A percentile compares a stretch with the other conserved stretches of the same genome.
Evolutionary conservation across 2,329 filamentous ascomycete species (phyloP).

Genomic region (Ophiostoma perfectum): DNA sequence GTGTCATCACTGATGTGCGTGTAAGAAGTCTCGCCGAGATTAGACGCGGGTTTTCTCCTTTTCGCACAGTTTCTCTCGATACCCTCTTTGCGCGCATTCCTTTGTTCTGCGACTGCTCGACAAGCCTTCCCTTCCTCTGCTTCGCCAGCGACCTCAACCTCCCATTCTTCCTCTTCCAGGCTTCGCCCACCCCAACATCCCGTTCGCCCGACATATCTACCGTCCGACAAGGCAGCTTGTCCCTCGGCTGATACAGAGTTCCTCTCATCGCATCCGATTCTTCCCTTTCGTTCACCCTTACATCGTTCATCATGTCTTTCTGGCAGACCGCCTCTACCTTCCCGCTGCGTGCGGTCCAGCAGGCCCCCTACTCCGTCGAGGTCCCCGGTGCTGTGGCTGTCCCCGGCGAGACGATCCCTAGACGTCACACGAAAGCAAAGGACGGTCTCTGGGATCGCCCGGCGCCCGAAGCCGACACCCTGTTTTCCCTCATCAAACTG

Average conservation of each 20-base stretch:
- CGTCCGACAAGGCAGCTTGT: background rate
- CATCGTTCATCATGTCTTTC: background rate
- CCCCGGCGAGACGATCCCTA: conserved; percentile 77
- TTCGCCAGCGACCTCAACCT: too few relatives aligned
- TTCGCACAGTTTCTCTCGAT: too few relatives aligned
- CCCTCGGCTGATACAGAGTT: background rate
- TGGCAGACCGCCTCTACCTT: conserved; percentile 32
- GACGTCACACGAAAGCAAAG: conserved; percentile 65
- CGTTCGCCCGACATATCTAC: background rate
- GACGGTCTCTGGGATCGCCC: conserved; percentile 63
- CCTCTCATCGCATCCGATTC: background rate
- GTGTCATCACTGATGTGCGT: conserved; percentile 12
- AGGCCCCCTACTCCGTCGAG: conserved; percentile 70
- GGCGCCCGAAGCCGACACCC: conserved; percentile 64
- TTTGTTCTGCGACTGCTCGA: too few relatives aligned
- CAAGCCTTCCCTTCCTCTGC: too few relatives aligned
- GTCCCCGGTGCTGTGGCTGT: conserved; percentile 61
- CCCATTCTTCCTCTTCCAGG: too few relatives aligned
- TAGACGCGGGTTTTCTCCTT: background rate
- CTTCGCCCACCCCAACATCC: background rate
- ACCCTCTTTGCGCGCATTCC: too few relatives aligned
- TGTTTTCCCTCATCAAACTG: conserved; percentile 71
- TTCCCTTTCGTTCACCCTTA: background rate
- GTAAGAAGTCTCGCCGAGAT: conserved; percentile 1
- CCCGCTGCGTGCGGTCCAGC: conserved; percentile 56